Evolutionary conservation across 2,329 filamentous ascomycete species (phyloP).

Genomic region (Cytospora leucostoma): DNA sequence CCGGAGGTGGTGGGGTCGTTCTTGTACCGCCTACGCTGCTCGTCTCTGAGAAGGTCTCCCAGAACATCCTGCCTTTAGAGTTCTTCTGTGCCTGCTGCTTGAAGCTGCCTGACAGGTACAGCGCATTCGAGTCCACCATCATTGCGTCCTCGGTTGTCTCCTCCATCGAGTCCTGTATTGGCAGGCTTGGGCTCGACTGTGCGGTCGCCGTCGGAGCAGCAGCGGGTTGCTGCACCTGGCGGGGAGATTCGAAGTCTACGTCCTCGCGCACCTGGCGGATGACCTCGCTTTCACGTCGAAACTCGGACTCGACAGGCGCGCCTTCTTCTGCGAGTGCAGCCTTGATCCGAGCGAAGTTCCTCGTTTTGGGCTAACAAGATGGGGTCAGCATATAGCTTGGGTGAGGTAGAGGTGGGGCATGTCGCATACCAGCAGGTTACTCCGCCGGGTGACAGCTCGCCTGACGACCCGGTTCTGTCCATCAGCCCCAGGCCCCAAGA

Average conservation of each 20-base stretch:
- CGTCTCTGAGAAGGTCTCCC: slow-evolving; percentile 76
- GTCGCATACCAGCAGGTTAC: slow-evolving; percentile 76
- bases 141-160: slow-evolving; percentile 71
- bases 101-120: slow-evolving; percentile 64
- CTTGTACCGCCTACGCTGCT: slow-evolving; percentile 49
- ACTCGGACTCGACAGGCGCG: slow-evolving; percentile 84
- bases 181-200: slow-evolving; percentile 69
- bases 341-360: slow-evolving; percentile 89
- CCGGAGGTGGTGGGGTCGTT: slow-evolving; percentile 65
- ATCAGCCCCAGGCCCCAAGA: slow-evolving; percentile 49
- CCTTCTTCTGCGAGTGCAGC: slow-evolving; percentile 87
- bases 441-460: slow-evolving; percentile 79
- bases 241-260: slow-evolving; percentile 57
- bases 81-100: slow-evolving; percentile 73
- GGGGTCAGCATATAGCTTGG: slow-evolving; percentile 34
- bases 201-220: slow-evolving; percentile 56
- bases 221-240: slow-evolving; percentile 38
- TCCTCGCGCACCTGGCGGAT: slow-evolving; percentile 95
- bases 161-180: slow-evolving; percentile 65
- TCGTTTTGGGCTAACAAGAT: slow-evolving; percentile 77
- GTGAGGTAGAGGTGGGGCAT: not conserved
- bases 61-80: slow-evolving; percentile 70
- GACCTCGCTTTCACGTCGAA: slow-evolving; percentile 89
- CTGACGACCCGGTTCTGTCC: slow-evolving; percentile 75
- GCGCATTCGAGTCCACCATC: slow-evolving; percentile 55